Evolutionary conservation across 1,139 yeast genomes (phyloP).

Genomic region (Yarrowia galli): DNA sequence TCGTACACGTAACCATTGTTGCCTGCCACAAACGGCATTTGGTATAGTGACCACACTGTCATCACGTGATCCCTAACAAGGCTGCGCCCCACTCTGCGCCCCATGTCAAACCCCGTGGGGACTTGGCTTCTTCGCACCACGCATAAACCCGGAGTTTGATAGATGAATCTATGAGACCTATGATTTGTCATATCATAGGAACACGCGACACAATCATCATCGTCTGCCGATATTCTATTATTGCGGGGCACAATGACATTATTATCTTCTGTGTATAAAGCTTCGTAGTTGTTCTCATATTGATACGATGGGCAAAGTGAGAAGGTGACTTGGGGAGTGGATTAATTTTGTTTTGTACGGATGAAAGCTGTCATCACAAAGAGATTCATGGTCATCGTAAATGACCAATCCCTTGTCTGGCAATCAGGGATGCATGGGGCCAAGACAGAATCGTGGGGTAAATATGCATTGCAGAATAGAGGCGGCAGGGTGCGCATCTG

Average conservation of each 20-base stretch:
- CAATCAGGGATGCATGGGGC: conserved; percentile 6
- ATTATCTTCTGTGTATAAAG: background rate
- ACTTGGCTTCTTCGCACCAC: background rate
- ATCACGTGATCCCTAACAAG: background rate
- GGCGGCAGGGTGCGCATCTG: conserved; percentile 1
- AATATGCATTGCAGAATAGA: conserved; percentile 28
- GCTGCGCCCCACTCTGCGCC: conserved; percentile 19
- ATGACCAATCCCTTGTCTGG: background rate
- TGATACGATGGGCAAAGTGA: background rate
- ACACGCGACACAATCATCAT: background rate
- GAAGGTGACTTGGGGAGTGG: background rate
- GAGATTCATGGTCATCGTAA: background rate
- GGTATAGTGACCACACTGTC: background rate
- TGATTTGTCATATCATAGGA: background rate
- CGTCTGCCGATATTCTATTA: background rate
- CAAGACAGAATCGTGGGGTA: conserved; percentile 35
- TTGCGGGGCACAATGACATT: conserved; percentile 9
- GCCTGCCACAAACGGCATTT: conserved; percentile 12
- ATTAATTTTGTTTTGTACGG: no score
- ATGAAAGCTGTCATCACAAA: background rate
- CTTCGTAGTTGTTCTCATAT: background rate
- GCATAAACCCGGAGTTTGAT: conserved; percentile 3
- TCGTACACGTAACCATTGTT: background rate
- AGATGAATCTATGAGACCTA: no score
- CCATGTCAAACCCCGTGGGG: conserved; percentile 32